Percentiles rank a stretch among this genome's conserved stretches.
phyloP scores from a whole-genome alignment of 2,329 filamentous ascomycete species.

The Aspergillus melleus region DNA sequence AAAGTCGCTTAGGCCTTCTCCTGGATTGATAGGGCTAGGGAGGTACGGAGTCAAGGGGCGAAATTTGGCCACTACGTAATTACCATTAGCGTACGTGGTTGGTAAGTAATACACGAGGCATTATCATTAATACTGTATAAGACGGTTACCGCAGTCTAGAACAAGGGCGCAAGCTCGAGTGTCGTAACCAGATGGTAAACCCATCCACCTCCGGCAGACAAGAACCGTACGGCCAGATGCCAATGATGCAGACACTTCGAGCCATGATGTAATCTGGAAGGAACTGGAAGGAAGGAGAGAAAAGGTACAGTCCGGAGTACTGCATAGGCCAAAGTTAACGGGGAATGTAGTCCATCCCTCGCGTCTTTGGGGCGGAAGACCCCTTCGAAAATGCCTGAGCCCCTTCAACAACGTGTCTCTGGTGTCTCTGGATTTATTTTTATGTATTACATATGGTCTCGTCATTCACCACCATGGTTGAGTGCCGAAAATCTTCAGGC shows the following conservation, averaged over 20 bases:
- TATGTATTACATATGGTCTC: too few relatives aligned
- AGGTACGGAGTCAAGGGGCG: neutral
- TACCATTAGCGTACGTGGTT: too few relatives aligned
- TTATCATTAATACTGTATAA: neutral
- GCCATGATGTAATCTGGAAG: conserved; percentile 15
- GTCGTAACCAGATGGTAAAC: neutral
- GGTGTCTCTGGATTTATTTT: conserved; percentile 8
- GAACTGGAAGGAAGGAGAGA: neutral
- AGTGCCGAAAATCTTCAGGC: conserved; percentile 15
- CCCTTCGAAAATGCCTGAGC: conserved; percentile 6
- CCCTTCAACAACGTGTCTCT: conserved; percentile 14
- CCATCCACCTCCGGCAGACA: neutral
- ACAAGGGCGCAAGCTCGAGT: neutral
- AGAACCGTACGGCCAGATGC: neutral
- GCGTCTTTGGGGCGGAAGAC: conserved; percentile 1
- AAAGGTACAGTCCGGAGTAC: too few relatives aligned
- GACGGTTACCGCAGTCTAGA: neutral
- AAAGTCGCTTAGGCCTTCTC: neutral
- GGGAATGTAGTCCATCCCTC: conserved; percentile 4
- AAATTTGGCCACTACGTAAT: neutral
- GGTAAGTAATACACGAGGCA: neutral
- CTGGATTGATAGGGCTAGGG: neutral
- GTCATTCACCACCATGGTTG: conserved; percentile 1
- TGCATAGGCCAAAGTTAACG: neutral
- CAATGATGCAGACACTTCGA: conserved; percentile 16